Evolutionary conservation across 2,329 filamentous ascomycete species (phyloP).

Genomic region (Microcera coccophila): DNA sequence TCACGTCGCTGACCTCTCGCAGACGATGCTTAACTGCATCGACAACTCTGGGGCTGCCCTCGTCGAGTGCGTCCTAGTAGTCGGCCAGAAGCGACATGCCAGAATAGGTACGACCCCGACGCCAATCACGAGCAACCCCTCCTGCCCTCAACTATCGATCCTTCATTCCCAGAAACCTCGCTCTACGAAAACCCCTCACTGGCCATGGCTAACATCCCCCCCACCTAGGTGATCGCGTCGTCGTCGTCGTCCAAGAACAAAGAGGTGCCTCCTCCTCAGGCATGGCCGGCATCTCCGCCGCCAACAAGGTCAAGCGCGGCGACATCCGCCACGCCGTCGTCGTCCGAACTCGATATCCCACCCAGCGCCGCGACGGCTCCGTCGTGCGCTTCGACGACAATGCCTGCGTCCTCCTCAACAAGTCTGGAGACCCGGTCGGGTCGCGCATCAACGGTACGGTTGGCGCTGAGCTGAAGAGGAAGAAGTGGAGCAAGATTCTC

Average conservation of each 20-base stretch:
- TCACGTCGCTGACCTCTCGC: constrained; percentile 11
- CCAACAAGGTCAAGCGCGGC: constrained; percentile 91
- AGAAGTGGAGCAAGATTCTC: constrained; percentile 98
- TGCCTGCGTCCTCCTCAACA: constrained; percentile 95
- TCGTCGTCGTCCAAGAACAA: constrained; percentile 97
- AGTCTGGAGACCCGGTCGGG: constrained; percentile 91
- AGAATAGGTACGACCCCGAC: constrained; percentile 67
- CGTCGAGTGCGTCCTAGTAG: constrained; percentile 90
- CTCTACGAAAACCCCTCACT: neutral
- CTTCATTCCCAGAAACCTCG: neutral
- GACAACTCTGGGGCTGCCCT: constrained; percentile 98
- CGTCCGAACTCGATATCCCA: constrained; percentile 84
- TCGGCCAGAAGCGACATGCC: constrained; percentile 85
- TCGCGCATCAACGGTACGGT: constrained; percentile 90
- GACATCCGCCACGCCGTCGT: constrained; percentile 96
- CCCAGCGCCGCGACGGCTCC: constrained; percentile 81
- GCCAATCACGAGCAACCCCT: constrained; percentile 2
- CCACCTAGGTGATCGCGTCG: constrained; percentile 80
- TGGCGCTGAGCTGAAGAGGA: constrained; percentile 80
- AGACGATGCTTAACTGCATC: constrained; percentile 99
- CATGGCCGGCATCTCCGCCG: constrained; percentile 66
- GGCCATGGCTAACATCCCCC: neutral
- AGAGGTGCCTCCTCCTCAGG: constrained; percentile 70
- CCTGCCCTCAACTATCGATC: neutral
- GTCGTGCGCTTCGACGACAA: constrained; percentile 96